Conservation (phyloP, 768 basidiomycete genomes). For the Leccinellum albellum region DNA sequence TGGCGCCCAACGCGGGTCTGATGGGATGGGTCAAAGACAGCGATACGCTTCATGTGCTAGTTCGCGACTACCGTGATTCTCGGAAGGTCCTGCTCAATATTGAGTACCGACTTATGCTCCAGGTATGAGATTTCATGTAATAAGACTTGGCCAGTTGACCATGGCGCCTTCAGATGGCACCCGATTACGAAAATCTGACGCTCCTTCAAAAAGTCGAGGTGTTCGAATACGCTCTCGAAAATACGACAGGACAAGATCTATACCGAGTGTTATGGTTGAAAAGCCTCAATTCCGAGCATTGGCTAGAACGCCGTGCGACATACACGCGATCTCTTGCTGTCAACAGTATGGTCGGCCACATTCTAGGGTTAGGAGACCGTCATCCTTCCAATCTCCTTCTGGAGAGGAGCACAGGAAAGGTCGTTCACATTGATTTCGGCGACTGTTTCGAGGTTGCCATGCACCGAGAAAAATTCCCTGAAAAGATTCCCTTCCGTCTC, state of each 20-base stretch:
- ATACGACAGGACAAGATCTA: slow-evolving; percentile 96
- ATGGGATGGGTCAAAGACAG: slow-evolving; percentile 94
- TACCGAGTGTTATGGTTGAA: slow-evolving; percentile 97
- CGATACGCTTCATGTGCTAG: slow-evolving; percentile 93
- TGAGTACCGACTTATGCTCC: slow-evolving; percentile 97
- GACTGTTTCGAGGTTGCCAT: slow-evolving; percentile 99
- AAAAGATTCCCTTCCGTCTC: slow-evolving; percentile 96
- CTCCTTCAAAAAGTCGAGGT: slow-evolving; percentile 98
- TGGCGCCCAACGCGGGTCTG: slow-evolving; percentile 93
- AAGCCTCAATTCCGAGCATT: slow-evolving; percentile 92
- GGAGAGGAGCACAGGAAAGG: slow-evolving; percentile 86
- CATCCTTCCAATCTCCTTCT: slow-evolving; percentile 95
- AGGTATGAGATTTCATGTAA: slow-evolving; percentile 75
- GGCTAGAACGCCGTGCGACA: slow-evolving; percentile 93
- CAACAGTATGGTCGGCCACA: slow-evolving; percentile 98
- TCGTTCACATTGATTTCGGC: slow-evolving; percentile 96
- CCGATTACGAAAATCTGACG: slow-evolving; percentile 93
- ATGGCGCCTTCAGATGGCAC: slow-evolving; percentile 75
- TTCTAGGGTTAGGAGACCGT: slow-evolving; percentile 94
- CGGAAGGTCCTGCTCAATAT: slow-evolving; percentile 96
- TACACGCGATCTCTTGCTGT: slow-evolving; percentile 95
- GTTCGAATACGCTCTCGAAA: slow-evolving; percentile 97
- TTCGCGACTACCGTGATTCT: slow-evolving; percentile 93
- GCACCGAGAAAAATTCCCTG: slow-evolving; percentile 98
- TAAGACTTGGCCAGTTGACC: slow-evolving; percentile 1